phyloP scores from a whole-genome alignment of 768 basidiomycete species.

The Termitomyces heimii region DNA sequence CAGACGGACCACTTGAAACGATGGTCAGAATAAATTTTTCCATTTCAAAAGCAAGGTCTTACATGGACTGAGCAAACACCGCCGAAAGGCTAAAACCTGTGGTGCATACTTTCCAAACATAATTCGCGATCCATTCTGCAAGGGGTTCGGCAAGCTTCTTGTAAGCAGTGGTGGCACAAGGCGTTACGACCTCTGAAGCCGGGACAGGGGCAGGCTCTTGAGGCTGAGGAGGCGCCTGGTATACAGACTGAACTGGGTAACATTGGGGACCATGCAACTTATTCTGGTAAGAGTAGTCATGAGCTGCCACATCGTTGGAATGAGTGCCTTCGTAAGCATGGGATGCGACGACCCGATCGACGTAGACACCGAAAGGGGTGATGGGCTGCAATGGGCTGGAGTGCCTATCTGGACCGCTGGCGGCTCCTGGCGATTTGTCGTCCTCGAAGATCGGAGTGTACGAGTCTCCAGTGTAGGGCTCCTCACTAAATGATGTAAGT shows the following conservation, averaged over 20 bases:
- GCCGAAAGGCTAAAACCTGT: constrained; percentile 59
- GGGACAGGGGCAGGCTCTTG: constrained; percentile 35
- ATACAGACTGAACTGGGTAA: constrained; percentile 19
- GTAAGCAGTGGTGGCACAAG: constrained; percentile 51
- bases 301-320: constrained; percentile 6
- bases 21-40: constrained; percentile 8
- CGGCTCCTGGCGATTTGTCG: constrained; percentile 46
- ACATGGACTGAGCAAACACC: constrained; percentile 50
- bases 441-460: constrained; percentile 66
- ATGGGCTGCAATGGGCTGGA: constrained; percentile 72
- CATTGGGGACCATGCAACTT: constrained; percentile 14
- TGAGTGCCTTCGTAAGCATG: constrained; percentile 8
- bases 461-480: constrained; percentile 33
- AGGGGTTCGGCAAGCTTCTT: constrained; percentile 72
- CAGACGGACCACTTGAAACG: constrained; percentile 20
- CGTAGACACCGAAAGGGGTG: constrained; percentile 72
- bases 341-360: constrained; percentile 64
- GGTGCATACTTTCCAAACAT: constrained; percentile 79
- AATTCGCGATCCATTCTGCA: constrained; percentile 73
- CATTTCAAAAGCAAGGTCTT: constrained; percentile 18
- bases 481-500: constrained; percentile 20
- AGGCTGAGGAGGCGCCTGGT: constrained; percentile 22
- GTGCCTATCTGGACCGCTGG: constrained; percentile 41
- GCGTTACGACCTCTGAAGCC: constrained; percentile 38
- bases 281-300: constrained; percentile 9